Percentiles rank a stretch among this genome's conserved stretches.
These are phyloP conservation scores for Diutina mesorugosa DNA, from an alignment of 1,139 yeast species.

Conservation along the genomic window DNA sequence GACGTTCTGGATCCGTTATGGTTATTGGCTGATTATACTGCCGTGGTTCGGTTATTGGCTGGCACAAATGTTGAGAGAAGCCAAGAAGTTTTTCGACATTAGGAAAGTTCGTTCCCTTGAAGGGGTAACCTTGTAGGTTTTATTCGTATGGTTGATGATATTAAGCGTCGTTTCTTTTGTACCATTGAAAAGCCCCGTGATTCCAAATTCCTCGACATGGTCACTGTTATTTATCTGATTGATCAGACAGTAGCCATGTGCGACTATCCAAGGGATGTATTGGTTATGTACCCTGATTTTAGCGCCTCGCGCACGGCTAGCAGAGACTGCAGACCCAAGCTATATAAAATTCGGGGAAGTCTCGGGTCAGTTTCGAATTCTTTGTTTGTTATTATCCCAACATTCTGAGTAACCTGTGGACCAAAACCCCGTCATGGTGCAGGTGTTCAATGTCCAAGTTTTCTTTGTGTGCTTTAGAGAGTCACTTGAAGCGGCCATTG, in stretches of 20 bases:
- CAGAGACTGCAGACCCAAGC: background rate
- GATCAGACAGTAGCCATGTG: background rate
- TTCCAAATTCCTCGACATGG: too few species aligned
- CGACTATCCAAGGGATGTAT: background rate
- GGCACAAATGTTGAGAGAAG: background rate
- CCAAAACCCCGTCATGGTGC: slow-evolving; percentile 11
- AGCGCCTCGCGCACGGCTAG: background rate
- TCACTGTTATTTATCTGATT: background rate
- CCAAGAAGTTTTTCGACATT: background rate
- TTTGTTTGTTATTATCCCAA: slow-evolving; percentile 1
- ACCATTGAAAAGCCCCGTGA: too few species aligned
- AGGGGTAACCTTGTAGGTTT: too few species aligned
- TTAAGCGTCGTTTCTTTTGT: too few species aligned
- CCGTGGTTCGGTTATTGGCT: background rate
- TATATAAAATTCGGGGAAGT: background rate
- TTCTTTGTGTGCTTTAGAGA: slow-evolving; percentile 83
- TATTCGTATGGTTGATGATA: too few species aligned
- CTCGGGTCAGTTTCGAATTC: background rate
- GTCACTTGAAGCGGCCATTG: slow-evolving; percentile 77
- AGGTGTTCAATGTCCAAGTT: slow-evolving; percentile 54
- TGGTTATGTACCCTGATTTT: background rate
- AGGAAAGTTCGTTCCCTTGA: too few species aligned
- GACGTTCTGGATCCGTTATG: background rate
- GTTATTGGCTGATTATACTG: background rate
- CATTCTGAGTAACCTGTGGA: background rate